Conservation (phyloP, 2,329 filamentous ascomycete genomes). For the Nothopassalora personata region DNA sequence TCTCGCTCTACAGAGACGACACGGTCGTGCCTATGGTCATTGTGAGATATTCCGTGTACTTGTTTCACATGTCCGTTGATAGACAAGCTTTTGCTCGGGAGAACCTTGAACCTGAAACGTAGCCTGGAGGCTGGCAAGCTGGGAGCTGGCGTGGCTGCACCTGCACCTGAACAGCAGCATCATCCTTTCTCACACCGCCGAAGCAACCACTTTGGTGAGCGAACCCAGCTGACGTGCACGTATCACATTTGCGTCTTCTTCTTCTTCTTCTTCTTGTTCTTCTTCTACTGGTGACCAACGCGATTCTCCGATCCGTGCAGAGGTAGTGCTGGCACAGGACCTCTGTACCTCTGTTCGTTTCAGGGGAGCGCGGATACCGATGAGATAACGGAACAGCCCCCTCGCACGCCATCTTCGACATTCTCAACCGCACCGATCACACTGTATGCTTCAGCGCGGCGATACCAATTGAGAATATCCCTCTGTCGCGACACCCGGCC, state of each 20-base stretch:
- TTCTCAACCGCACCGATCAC: neutral
- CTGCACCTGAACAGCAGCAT: neutral
- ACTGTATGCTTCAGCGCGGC: neutral
- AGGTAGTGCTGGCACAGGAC: neutral
- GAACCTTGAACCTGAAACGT: neutral
- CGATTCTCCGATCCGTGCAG: neutral
- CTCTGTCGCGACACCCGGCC: neutral
- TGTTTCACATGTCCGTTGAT: neutral
- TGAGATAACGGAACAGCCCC: neutral
- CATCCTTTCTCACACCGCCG: neutral
- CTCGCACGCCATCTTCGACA: neutral
- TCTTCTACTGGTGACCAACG: too few relatives aligned
- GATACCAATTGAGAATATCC: neutral
- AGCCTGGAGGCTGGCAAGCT: neutral
- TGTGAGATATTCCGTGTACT: too few relatives aligned
- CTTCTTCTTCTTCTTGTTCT: too few relatives aligned
- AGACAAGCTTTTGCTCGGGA: neutral
- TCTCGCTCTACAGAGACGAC: too few relatives aligned
- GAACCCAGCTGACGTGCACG: too few relatives aligned
- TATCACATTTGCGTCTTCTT: too few relatives aligned
- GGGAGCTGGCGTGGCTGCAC: neutral
- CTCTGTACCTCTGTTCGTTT: neutral
- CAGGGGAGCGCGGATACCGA: too few relatives aligned
- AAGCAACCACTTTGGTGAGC: neutral
- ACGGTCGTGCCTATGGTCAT: too few relatives aligned